A percentile compares a stretch with the other conserved stretches of the same genome.
These are phyloP conservation scores for Cupressus sempervirens DNA, from an alignment of 75 land plant genomes.

Conservation along the genomic window DNA sequence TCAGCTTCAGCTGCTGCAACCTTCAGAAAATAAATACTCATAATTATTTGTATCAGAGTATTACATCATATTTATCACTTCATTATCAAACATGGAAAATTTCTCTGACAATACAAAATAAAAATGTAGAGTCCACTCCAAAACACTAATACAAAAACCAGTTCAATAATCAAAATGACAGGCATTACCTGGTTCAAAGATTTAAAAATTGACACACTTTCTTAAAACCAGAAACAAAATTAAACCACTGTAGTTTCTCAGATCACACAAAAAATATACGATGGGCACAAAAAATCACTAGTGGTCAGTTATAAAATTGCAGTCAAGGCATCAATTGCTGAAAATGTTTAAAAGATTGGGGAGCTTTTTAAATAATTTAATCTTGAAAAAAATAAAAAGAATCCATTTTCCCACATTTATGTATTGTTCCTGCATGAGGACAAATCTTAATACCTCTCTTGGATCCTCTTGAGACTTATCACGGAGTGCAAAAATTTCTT, in stretches of 20 bases:
- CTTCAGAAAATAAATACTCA: conserved; percentile 27
- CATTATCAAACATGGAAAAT: not conserved
- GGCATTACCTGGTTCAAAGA: not conserved
- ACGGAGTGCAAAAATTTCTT: conserved; percentile 85
- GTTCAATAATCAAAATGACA: not conserved
- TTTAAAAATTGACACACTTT: not conserved
- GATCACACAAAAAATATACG: not conserved
- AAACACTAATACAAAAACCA: not conserved
- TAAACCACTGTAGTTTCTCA: not conserved
- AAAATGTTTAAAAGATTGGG: not conserved
- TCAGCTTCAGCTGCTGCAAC: conserved; percentile 97
- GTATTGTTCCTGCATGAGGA: not conserved
- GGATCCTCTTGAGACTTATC: conserved; percentile 96
- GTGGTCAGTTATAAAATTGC: not conserved
- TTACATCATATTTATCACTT: not conserved
- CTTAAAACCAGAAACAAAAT: not conserved
- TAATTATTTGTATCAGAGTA: not conserved
- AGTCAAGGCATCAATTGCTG: not conserved
- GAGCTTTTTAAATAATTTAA: not conserved
- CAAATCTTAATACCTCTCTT: conserved; percentile 62
- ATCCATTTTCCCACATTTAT: not conserved
- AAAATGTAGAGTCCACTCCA: not conserved
- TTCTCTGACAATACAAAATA: not conserved
- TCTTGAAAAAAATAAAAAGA: not conserved
- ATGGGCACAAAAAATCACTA: not conserved